Evolutionary conservation across 176 grass and related monocot genomes (phyloP), one percentile per base, ranked within the genome.

Genomic region (Aegilops umbellulata): DNA sequence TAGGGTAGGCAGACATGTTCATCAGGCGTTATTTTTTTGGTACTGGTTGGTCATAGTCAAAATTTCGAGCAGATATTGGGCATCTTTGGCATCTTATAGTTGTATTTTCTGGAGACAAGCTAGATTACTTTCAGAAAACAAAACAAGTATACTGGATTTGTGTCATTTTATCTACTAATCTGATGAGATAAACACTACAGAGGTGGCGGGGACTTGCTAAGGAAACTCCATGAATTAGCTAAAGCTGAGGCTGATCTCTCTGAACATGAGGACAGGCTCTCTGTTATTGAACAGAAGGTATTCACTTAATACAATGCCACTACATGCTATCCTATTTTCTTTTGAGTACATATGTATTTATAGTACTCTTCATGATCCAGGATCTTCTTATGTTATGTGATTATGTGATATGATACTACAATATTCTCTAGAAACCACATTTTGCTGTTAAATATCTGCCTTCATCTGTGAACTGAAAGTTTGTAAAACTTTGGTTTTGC

Each of bases 211-310:
- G 87, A 95, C 58, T 66, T 96, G 34, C 76, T 99, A 87, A 84
- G 79, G 67, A 91, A 96, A 83, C 92, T 99, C 38, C 84, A 94
- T 79, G 90, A 91, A 82, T 87, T 99, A 69, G 88, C 90, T 68
- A 87, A 81, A 78, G 90, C 97, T 81, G 94, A 99, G 87, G 79
- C 79, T 87, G 88, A 99, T 78, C 92, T 99, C 70, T 85, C 69
- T 0, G 61, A 80, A 72, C 90, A 90, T 82, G 84, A 96, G 73
- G 84, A 90, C 64, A 90, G 30, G 16, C 85, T 99, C 57, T 85
- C 65, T 86, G 66, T 69, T 82, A 94, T 99, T 73, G 92, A 96
- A 85, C 78, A 92, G 68, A 87, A 93, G 94, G 97, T 99, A 86
- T 65, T 82, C 29, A 67, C 76, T 55, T 10, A 63, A 55, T 35